A percentile compares a stretch with the other conserved stretches of the same genome.
Evolutionary conservation across 257 asterid species (phyloP).

Genomic region (Misopates orontium): DNA sequence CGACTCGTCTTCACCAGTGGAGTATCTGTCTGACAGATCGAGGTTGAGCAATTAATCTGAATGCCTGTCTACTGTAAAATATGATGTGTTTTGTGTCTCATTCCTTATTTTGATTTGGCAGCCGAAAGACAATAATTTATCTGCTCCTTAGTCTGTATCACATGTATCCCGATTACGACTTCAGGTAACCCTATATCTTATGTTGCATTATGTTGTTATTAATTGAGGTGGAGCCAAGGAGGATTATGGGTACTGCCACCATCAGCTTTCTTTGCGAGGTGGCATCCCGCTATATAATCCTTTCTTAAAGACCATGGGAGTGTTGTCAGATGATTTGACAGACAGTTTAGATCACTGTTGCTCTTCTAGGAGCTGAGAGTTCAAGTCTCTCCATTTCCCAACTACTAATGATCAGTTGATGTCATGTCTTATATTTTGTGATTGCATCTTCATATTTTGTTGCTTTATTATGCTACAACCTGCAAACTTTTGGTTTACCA

Average conservation of each 20-base stretch:
- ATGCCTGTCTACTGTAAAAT: slow-evolving; percentile 13
- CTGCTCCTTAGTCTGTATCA: slow-evolving; percentile 91
- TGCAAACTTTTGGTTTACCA: slow-evolving; percentile 68
- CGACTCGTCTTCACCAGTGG: slow-evolving; percentile 80
- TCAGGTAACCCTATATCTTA: slow-evolving; percentile 83
- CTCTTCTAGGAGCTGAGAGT: slow-evolving; percentile 99
- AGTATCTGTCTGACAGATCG: slow-evolving; percentile 67
- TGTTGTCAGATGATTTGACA: slow-evolving; percentile 99
- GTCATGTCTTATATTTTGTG: slow-evolving; percentile 25
- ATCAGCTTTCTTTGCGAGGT: slow-evolving; percentile 98
- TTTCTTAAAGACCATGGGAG: slow-evolving; percentile 74
- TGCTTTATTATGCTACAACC: slow-evolving; percentile 34
- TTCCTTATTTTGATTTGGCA: slow-evolving; percentile 36
- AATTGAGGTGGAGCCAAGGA: slow-evolving; percentile 33
- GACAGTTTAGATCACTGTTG: slow-evolving; percentile 95
- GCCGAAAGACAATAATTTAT: slow-evolving; percentile 91
- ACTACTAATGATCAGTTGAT: slow-evolving; percentile 34
- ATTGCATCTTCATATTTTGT: slow-evolving; percentile 8
- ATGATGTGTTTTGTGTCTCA: slow-evolving; percentile 26
- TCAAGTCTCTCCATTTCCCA: slow-evolving; percentile 99
- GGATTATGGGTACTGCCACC: slow-evolving; percentile 98
- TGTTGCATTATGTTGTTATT: slow-evolving; percentile 26
- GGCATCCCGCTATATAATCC: slow-evolving; percentile 95
- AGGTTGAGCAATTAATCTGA: slow-evolving; percentile 54
- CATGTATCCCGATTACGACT: slow-evolving; percentile 90